Percentiles rank a stretch among this genome's conserved stretches.
phyloP scores from a whole-genome alignment of 1,139 yeast species.

The Kurtzmaniella quercitrusa region DNA sequence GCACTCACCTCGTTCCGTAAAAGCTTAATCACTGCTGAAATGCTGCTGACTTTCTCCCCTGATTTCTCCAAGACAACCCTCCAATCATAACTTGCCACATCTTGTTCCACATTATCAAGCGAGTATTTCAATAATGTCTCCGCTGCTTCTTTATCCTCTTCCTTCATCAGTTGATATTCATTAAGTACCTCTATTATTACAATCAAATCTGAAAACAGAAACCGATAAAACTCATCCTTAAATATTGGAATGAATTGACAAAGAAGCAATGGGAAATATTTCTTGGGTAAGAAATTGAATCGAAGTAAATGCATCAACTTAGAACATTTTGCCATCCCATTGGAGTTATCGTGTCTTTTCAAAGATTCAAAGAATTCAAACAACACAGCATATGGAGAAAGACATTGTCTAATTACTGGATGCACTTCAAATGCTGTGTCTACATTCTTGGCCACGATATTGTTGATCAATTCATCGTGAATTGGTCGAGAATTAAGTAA shows the following conservation, averaged over 20 bases:
- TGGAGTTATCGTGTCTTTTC: slow-evolving; percentile 17
- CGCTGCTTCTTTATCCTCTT: slow-evolving; percentile 22
- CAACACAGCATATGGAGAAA: slow-evolving; percentile 71
- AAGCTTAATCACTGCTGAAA: slow-evolving; percentile 20
- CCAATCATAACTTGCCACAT: slow-evolving; percentile 29
- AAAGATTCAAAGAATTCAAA: slow-evolving; percentile 41
- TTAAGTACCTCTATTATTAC: slow-evolving; percentile 47
- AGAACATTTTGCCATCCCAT: slow-evolving; percentile 25
- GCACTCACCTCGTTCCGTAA: slow-evolving; percentile 31
- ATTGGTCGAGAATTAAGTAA: slow-evolving; percentile 50
- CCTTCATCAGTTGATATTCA: slow-evolving; percentile 21
- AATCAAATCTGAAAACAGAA: slow-evolving; percentile 43
- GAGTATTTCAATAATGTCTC: slow-evolving; percentile 30
- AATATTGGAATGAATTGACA: slow-evolving; percentile 48
- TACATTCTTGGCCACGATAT: slow-evolving; percentile 42
- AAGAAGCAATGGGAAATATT: slow-evolving; percentile 48
- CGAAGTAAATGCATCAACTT: slow-evolving; percentile 50
- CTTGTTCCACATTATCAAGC: slow-evolving; percentile 20
- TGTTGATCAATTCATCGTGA: slow-evolving; percentile 51
- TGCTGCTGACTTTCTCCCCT: slow-evolving; percentile 19
- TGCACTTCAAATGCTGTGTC: slow-evolving; percentile 36
- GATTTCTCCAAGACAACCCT: slow-evolving; percentile 19
- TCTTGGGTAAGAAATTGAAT: slow-evolving; percentile 63
- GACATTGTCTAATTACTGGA: slow-evolving; percentile 59
- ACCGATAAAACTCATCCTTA: slow-evolving; percentile 18